Base-by-base conservation (phyloP, 2,329 filamentous ascomycete genomes). In the Pezicula carpinea region DNA sequence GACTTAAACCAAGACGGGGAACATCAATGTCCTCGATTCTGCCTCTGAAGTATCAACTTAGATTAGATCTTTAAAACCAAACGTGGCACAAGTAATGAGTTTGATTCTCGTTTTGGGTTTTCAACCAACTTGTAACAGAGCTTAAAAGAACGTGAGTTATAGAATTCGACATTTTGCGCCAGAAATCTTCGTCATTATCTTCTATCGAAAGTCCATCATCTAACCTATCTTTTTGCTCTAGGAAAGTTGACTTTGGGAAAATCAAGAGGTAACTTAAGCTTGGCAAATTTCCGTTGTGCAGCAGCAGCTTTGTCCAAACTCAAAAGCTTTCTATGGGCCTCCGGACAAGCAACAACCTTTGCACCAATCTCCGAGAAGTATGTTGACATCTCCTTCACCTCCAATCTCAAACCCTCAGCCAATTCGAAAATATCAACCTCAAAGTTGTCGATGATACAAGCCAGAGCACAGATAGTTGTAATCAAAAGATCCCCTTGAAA, bases 301-400 rank as follows among this genome's bases (percentile, higher is more conserved):
- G 75, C 77, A 59, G 80, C 75, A 2, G 79, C 78, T 62, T 82
- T 83, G 26, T 76, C 78, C 54, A 82, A 75, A 48, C 78, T 73
- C 54, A 73, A 69, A 63, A 76, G 80, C 23, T 64, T 62, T 41
- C 66, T 62, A 47, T 78, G 73, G 15, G 62, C 64, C 43, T 75
- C 74, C 4, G 69, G 73, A 11, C 73, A 66, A 22, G 64, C 53
- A 15, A 49, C 59, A 29, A 88, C 74, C 56, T 75, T 79, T 23
- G 83, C 87, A 18, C 89, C 89, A 54, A 93, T 82, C 65, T 92
- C 88, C 40, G 72, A 69, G 64, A 87, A 91, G 64, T 89, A 91
- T 60, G 82, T 76, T 44, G 73, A 76, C 59, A 92, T 82, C 61
- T 80, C 73, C 67, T 80, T 85, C 64, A 83, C 80, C 55, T 90